A percentile compares a stretch with the other conserved stretches of the same genome.
Conservation (phyloP, 495 filamentous ascomycete genomes). For the Tuber indicum region DNA sequence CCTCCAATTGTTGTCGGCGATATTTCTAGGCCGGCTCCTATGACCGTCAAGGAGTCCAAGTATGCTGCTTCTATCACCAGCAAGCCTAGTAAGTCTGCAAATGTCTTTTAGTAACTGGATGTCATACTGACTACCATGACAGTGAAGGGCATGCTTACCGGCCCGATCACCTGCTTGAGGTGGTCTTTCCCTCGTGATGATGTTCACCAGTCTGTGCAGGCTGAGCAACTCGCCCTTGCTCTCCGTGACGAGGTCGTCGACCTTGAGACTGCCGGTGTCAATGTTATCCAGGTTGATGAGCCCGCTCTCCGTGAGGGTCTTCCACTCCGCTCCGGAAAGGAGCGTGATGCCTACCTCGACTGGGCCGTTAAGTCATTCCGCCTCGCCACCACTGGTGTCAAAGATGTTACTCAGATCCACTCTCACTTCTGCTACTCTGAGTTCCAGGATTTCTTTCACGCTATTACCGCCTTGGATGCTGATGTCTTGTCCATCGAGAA, state of each 20-base stretch:
- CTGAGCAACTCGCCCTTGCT: constrained; percentile 94
- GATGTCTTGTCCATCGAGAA: constrained; percentile 99
- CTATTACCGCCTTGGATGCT: constrained; percentile 94
- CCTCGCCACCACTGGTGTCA: constrained; percentile 81
- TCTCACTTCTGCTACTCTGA: constrained; percentile 99
- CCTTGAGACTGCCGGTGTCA: constrained; percentile 89
- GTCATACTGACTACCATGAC: neutral
- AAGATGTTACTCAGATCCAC: constrained; percentile 96
- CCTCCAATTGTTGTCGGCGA: constrained; percentile 98
- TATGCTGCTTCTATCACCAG: constrained; percentile 91
- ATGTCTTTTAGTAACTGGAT: neutral
- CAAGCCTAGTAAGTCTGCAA: constrained; percentile 67
- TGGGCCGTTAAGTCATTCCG: constrained; percentile 98
- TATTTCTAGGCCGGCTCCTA: constrained; percentile 87
- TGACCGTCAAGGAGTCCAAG: constrained; percentile 99
- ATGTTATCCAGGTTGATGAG: constrained; percentile 98
- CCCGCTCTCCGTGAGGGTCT: constrained; percentile 98
- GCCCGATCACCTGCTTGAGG: constrained; percentile 93
- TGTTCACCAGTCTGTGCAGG: constrained; percentile 96
- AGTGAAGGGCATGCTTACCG: constrained; percentile 96
- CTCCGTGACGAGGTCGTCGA: constrained; percentile 98
- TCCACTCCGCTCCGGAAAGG: constrained; percentile 80
- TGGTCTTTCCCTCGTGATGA: constrained; percentile 99
- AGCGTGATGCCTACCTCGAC: constrained; percentile 88
- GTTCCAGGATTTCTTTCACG: constrained; percentile 99